Base-by-base conservation (phyloP, 768 basidiomycete genomes). In the Rhodotorula diobovata region DNA sequence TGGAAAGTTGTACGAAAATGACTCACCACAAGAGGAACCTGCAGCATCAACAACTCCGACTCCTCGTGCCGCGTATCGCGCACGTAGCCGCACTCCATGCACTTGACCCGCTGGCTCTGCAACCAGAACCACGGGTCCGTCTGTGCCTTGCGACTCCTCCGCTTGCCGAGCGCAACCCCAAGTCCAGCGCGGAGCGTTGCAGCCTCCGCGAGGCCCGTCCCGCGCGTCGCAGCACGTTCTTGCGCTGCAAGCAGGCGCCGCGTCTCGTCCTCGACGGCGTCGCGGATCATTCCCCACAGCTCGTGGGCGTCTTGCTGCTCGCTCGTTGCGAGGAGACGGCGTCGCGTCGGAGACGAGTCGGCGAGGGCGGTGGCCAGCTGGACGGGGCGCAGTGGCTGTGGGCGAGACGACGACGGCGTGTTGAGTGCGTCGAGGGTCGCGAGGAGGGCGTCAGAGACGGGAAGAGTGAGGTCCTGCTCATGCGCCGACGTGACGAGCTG, bases 251-350 rank as follows among this genome's bases (percentile, higher is more conserved):
- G 87, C 2, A 96, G 85, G 4, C 88, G 85, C 4, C 82, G 78
- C n/a, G 87, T 84, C 79, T 98, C 95, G 71, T 88, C 88, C 81
- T 91, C 91, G 75, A 97, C 84, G 63, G 88, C 90, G 79, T 94
- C 93, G 2, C 93, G 89, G 16, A 97, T 83, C 43, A 97, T 87
- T 76, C 95, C 89, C 82, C 96, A 97, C n/a, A 98, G 85, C 79
- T 98, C 95, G 78, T 98, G 95, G 10, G 95, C 95, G 79, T 98
- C 95, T 82, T 98, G 95, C 79, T 98, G 95, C 79, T 96, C 93
- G 21, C 91, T 84, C 79, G 90, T 62, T 2, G 35, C 43, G 12
- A 73, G 50, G 5, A 73, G 53, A 6, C 53, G 45, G 3, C 67
- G 43, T 0, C 70, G 61, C 6, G 35, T 30, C 20, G 68, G 61